Percentiles rank a stretch among this genome's conserved stretches.
Conservation (phyloP, 2,329 filamentous ascomycete species). For the Tolypocladium pustulatum region DNA sequence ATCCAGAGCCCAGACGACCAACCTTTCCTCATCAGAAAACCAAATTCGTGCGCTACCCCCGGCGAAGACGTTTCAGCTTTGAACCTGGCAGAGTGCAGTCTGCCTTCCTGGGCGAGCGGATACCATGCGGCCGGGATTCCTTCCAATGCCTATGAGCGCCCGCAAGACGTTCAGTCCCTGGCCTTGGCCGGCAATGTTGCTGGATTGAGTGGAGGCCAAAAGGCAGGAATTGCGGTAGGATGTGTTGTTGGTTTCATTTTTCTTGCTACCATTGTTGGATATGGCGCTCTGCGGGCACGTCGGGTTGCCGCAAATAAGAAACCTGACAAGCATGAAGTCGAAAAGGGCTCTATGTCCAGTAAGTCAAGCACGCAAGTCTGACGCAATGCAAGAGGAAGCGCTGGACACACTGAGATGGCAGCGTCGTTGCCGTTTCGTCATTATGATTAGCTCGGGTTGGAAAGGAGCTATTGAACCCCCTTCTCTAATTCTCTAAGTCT, state of each 20-base stretch:
- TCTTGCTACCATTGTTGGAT: not conserved
- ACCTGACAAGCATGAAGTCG: not conserved
- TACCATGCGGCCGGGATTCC: not conserved
- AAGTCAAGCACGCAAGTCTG: not conserved
- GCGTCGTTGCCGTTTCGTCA: not conserved
- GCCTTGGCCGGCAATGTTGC: not conserved
- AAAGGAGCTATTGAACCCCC: too few relatives aligned
- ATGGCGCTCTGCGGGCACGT: not conserved
- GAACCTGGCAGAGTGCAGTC: not conserved
- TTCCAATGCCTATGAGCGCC: not conserved
- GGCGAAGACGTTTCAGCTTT: not conserved
- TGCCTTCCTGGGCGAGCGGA: not conserved
- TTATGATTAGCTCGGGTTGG: not conserved
- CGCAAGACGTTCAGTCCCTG: not conserved
- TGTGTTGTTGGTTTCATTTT: not conserved
- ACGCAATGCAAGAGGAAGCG: not conserved
- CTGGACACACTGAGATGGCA: not conserved
- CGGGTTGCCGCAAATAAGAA: not conserved
- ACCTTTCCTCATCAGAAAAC: not conserved
- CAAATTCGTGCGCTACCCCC: not conserved
- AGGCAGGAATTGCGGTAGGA: not conserved
- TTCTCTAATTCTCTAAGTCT: too few relatives aligned
- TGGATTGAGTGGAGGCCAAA: not conserved
- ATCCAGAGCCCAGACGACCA: not conserved
- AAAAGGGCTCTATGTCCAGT: not conserved